A percentile compares a stretch with the other conserved stretches of the same genome.
Conservation (phyloP, 2,329 filamentous ascomycete genomes). For the Beauveria varroae region DNA sequence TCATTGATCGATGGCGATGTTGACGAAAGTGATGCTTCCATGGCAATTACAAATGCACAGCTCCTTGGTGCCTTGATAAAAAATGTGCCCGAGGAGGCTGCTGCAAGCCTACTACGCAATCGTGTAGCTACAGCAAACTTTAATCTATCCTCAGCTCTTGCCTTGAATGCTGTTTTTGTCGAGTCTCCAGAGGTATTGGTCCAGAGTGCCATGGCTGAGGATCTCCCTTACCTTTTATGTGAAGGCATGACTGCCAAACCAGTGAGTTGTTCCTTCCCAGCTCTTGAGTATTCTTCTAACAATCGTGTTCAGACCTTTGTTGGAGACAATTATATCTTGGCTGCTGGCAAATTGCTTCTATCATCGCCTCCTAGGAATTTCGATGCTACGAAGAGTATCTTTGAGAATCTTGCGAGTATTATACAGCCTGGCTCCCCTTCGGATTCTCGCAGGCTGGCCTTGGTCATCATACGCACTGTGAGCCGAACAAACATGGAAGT, state of each 20-base stretch:
- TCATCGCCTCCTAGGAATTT: slow-evolving; percentile 60
- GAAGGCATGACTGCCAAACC: slow-evolving; percentile 71
- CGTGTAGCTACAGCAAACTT: slow-evolving; percentile 73
- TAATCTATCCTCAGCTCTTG: slow-evolving; percentile 71
- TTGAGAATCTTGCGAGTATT: slow-evolving; percentile 66
- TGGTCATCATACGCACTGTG: slow-evolving; percentile 83
- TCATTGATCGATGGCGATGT: slow-evolving; percentile 79
- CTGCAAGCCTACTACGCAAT: slow-evolving; percentile 52
- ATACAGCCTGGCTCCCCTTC: slow-evolving; percentile 71
- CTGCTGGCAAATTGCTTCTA: slow-evolving; percentile 84
- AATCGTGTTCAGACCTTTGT: slow-evolving; percentile 60
- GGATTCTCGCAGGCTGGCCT: slow-evolving; percentile 76
- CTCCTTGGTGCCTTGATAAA: slow-evolving; percentile 85
- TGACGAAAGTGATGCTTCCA: slow-evolving; percentile 65
- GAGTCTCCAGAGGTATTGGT: slow-evolving; percentile 69
- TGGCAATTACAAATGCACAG: slow-evolving; percentile 85
- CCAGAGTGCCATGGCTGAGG: slow-evolving; percentile 58
- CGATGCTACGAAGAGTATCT: slow-evolving; percentile 70
- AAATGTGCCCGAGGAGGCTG: slow-evolving; percentile 68
- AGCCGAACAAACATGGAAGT: slow-evolving; percentile 72
- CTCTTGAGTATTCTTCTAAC: not conserved
- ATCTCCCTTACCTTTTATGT: slow-evolving; percentile 68
- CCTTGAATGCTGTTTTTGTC: slow-evolving; percentile 79
- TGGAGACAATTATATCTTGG: slow-evolving; percentile 80
- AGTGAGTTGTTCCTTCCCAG: slow-evolving; percentile 41